Conservation (phyloP, 2,329 filamentous ascomycete species). For the Colletotrichum sp. region DNA sequence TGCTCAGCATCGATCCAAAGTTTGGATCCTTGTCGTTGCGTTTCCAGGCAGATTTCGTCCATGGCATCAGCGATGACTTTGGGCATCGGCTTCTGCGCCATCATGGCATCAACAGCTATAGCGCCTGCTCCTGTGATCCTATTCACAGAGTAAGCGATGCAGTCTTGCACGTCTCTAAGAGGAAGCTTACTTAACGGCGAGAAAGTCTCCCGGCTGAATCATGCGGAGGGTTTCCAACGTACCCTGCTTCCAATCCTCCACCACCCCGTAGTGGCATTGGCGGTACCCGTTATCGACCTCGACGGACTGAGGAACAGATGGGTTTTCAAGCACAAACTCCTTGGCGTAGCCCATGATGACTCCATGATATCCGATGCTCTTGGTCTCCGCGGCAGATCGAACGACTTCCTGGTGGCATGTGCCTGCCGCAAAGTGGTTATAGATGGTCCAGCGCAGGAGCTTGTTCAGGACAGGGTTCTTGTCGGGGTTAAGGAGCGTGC, state of each 20-base stretch:
- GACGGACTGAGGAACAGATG: slow-evolving; percentile 51
- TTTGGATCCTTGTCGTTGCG: slow-evolving; percentile 70
- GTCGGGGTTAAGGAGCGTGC: slow-evolving; percentile 68
- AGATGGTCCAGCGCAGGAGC: slow-evolving; percentile 82
- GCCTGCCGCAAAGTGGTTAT: slow-evolving; percentile 90
- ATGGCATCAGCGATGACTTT: slow-evolving; percentile 72
- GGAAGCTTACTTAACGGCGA: slow-evolving; percentile 62
- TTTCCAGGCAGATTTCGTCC: slow-evolving; percentile 75
- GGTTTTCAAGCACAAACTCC: slow-evolving; percentile 71
- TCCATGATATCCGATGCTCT: slow-evolving; percentile 78
- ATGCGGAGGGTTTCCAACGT: slow-evolving; percentile 77
- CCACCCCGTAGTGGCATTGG: slow-evolving; percentile 47
- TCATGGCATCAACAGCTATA: slow-evolving; percentile 72
- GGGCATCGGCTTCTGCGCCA: slow-evolving; percentile 65
- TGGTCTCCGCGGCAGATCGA: slow-evolving; percentile 67
- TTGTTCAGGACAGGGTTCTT: slow-evolving; percentile 73
- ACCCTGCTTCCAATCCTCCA: slow-evolving; percentile 76
- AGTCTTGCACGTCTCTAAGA: background rate
- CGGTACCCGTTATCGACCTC: slow-evolving; percentile 46
- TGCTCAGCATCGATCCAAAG: slow-evolving; percentile 90
- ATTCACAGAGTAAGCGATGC: background rate
- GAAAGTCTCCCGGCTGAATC: slow-evolving; percentile 68
- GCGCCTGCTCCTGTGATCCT: slow-evolving; percentile 83
- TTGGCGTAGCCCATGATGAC: slow-evolving; percentile 86
- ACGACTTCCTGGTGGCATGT: slow-evolving; percentile 73